phyloP scores from a whole-genome alignment of 2,329 filamentous ascomycete genomes.

The Talaromyces amestolkiae region DNA sequence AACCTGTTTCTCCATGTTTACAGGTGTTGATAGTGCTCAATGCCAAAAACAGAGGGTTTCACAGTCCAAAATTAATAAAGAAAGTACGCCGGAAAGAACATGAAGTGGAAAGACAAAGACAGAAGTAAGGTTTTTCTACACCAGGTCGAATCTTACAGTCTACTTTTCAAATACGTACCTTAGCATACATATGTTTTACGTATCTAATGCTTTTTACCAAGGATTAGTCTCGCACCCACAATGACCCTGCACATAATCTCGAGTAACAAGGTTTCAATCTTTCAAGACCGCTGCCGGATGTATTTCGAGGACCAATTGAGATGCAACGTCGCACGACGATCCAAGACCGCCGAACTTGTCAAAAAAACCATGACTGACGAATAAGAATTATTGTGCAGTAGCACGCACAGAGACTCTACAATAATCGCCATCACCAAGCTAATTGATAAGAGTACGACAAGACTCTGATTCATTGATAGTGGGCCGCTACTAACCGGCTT shows the following conservation, averaged over 20 bases:
- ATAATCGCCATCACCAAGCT: background rate
- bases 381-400: background rate
- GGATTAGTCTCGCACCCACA: background rate
- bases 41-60: background rate
- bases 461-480: background rate
- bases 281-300: background rate
- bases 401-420: background rate
- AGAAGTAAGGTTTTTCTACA: background rate
- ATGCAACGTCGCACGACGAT: slow-evolving; percentile 6
- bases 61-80: background rate
- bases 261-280: background rate
- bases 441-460: background rate
- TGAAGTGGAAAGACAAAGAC: background rate
- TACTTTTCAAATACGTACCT: background rate
- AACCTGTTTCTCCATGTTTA: slow-evolving; percentile 16
- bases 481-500: background rate
- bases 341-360: background rate
- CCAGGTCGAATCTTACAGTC: background rate
- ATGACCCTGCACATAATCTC: background rate
- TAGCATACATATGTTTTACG: too few species aligned
- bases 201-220: background rate
- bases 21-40: background rate
- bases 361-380: background rate
- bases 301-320: slow-evolving; percentile 6
- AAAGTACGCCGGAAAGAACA: background rate